Evolutionary conservation across 352 stramenopile species (phyloP).

Genomic region (Phytophthora ohioensis): DNA sequence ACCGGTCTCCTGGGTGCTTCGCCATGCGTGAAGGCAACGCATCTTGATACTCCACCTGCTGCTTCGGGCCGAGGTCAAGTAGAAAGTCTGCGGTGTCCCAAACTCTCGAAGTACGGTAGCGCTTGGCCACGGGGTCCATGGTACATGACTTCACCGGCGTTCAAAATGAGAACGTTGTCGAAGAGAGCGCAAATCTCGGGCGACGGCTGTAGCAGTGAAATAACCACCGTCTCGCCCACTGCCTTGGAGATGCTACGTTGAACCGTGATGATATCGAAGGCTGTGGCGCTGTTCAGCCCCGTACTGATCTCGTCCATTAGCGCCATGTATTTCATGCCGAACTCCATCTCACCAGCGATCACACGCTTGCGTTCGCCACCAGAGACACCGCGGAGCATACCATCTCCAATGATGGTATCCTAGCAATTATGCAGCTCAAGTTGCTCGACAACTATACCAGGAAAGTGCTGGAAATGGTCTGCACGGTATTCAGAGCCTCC

Average conservation of each 20-base stretch:
- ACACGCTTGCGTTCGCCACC: conserved; percentile 74
- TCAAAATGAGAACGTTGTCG: conserved; percentile 92
- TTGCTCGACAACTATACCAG: conserved; percentile 55
- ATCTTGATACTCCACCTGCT: conserved; percentile 49
- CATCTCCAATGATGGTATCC: conserved; percentile 59
- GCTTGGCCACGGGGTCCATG: conserved; percentile 36
- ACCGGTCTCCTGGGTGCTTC: too few species aligned
- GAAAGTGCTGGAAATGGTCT: conserved; percentile 39
- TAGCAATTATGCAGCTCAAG: conserved; percentile 47
- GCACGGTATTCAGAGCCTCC: conserved; percentile 27
- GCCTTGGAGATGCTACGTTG: conserved; percentile 52
- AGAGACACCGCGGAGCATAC: conserved; percentile 57
- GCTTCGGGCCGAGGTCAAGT: conserved; percentile 53
- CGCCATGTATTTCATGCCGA: conserved; percentile 69
- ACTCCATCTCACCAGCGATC: conserved; percentile 85
- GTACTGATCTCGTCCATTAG: conserved; percentile 86
- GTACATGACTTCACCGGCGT: conserved; percentile 90
- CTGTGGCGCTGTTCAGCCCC: conserved; percentile 55
- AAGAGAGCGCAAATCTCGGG: conserved; percentile 95
- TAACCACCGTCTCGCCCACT: conserved; percentile 60
- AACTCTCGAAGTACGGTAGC: conserved; percentile 49
- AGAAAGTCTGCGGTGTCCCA: conserved; percentile 64
- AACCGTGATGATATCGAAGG: conserved; percentile 65
- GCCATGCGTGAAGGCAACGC: not conserved
- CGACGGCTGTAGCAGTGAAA: conserved; percentile 90